phyloP scores from a whole-genome alignment of 78 protist species.

The Dictyostelium citrinum region DNA sequence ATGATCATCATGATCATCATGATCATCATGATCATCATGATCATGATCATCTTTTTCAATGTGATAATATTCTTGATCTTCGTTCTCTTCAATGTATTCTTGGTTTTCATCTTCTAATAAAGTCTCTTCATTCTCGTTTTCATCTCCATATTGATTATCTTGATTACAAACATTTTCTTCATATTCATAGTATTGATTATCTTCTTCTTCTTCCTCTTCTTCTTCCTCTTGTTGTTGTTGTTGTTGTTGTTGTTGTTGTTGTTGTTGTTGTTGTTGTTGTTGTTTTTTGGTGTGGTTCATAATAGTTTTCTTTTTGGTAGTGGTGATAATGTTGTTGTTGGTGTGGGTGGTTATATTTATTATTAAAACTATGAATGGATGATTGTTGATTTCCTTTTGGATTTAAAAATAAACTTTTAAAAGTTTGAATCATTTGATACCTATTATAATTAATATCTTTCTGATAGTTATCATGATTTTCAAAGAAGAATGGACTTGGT shows the following conservation, averaged over 20 bases:
- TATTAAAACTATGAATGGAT: neutral
- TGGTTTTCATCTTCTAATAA: neutral
- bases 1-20: neutral
- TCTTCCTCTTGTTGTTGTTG: too few relatives aligned
- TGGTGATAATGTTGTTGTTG: neutral
- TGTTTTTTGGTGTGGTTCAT: too few relatives aligned
- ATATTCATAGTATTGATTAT: too few relatives aligned
- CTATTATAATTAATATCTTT: neutral
- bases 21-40: neutral
- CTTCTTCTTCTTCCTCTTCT: too few relatives aligned
- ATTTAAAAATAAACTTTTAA: neutral
- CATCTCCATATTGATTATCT: too few relatives aligned
- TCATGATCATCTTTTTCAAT: neutral
- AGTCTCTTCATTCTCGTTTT: neutral
- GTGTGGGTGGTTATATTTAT: neutral
- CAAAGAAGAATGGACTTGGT: neutral
- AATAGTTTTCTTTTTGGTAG: neutral
- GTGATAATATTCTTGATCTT: neutral
- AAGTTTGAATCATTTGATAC: neutral
- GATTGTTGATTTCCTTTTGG: neutral
- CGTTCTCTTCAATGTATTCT: neutral
- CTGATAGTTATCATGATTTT: neutral
- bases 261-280: too few relatives aligned
- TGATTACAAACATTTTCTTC: too few relatives aligned
- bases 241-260: neutral